A percentile compares a stretch with the other conserved stretches of the same genome.
Evolutionary conservation across 2,329 filamentous ascomycete genomes (phyloP).

Genomic region (Clarireedia sp.): DNA sequence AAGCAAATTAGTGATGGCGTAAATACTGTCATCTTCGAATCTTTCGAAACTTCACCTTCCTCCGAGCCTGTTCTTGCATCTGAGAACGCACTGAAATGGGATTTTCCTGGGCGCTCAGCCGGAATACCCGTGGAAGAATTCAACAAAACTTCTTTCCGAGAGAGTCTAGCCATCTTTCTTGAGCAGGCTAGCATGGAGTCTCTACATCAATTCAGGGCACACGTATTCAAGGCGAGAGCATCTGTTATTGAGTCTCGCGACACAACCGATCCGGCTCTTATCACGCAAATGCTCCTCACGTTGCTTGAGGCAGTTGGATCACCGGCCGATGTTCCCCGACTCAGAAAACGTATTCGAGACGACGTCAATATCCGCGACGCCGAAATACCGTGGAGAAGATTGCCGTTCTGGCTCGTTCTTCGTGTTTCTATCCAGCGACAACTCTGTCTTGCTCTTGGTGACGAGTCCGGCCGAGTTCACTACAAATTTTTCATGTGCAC

Average conservation of each 20-base stretch:
- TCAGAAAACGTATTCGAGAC: constrained; percentile 54
- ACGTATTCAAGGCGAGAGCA: constrained; percentile 42
- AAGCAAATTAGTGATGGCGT: not conserved
- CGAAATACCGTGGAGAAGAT: constrained; percentile 52
- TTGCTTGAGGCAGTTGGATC: constrained; percentile 48
- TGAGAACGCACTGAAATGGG: constrained; percentile 45
- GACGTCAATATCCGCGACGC: constrained; percentile 46
- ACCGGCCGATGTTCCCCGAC: constrained; percentile 27
- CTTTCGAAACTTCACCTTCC: constrained; percentile 50
- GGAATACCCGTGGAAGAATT: constrained; percentile 36
- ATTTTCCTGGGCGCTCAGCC: constrained; percentile 49
- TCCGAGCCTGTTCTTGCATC: constrained; percentile 45
- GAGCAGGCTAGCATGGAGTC: constrained; percentile 47
- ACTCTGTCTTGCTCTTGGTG: constrained; percentile 36
- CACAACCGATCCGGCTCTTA: constrained; percentile 46
- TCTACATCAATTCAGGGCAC: constrained; percentile 44
- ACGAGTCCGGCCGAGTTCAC: constrained; percentile 35
- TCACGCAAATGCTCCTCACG: constrained; percentile 52
- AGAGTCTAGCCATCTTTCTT: constrained; percentile 42
- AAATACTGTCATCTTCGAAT: constrained; percentile 42
- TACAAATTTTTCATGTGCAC: constrained; percentile 53
- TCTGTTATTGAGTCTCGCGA: constrained; percentile 47
- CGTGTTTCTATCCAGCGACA: constrained; percentile 49
- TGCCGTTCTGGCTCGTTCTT: constrained; percentile 53
- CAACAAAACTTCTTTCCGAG: constrained; percentile 36